Base-by-base conservation (phyloP, 1,139 yeast species). In the Maudiozyma humilis region DNA sequence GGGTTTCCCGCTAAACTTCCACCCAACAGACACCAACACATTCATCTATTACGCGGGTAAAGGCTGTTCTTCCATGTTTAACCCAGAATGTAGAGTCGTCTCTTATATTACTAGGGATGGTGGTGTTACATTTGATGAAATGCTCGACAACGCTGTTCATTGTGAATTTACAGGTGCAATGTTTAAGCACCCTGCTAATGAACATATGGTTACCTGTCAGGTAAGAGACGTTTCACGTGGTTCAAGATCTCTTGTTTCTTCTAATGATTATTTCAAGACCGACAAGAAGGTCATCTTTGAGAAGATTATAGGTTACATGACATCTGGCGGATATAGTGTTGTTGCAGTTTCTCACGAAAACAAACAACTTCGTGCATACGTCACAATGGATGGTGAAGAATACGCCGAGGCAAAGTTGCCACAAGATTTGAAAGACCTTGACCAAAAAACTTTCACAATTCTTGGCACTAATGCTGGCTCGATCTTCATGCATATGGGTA, bases 351-450 rank as follows among this genome's bases (percentile, higher is more conserved):
- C 65, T 42, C 62, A 63, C 19, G 64, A 56, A 1, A 59, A 61
- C 7, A 57, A 60, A 2, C 68, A 70, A n/a, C 68, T 89, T 47
- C 71, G 71, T 44, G 88, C 94, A 0, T 73, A 71, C 54, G 89
- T 87, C 0, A 81, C 96, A 1, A 73, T 79, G 32, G 95, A 91
- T 64, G 98, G 97, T n/a, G 52, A 54, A 4, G 72, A 68, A 1
- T 91, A 81, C 69, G 94, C 95, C 0, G 80, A 75, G 46, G 94
- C 94, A 0, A 71, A 74, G 44, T 82, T 88, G 64, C 98, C 98
- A 1, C 69, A 72, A 31, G 79, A 83, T 57, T 70, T 83, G 53
- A 55, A 60, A 12, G 51, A 53, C 27, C 75, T 74, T 40, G 70
- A 72, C 32, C 83, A 82, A 53, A 84, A 82, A 52, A 94, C 96